Evolutionary conservation across 805 yeast species (phyloP), one percentile per base, ranked within the genome.

Genomic region (Gaillardinia entomophila): DNA sequence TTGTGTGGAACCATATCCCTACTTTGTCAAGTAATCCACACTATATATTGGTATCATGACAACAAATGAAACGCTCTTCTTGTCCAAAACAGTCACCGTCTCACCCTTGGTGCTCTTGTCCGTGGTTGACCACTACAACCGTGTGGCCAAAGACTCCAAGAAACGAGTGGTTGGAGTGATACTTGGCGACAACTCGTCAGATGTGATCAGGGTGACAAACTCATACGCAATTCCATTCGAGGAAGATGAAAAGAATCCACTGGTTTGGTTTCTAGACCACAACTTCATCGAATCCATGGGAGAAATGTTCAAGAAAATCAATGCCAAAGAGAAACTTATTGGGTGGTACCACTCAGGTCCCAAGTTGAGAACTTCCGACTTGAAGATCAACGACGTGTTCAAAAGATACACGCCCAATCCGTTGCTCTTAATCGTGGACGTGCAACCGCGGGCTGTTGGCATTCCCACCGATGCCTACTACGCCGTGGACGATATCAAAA

Each of bases 301-400:
- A 43, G 96, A 88, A 46, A 92, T 92, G 99, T 90, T 88, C 65
- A 87, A 85, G 56, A 92, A 94, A 59, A 89, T 92, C 57, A 94
- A 89, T 63, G 99, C 99, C 13, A 89, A 86, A 62, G 99, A 92
- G 59, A 85, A 79, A 55, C 71, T 92, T 30, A 79, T 92, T 54
- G 99, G 99, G n/a, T 92, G 99, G 99, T 92, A 92, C 57, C 99
- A 92, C 60, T 82, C 96, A 6, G 99, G 98, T 4, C 97, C 97
- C 13, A 88, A 88, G 57, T 73, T 94, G 43, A 79, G 77, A 48
- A 74, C 89, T 2, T 81, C 94, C 12, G 99, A 92, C 55, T 68
- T 92, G 42, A 85, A 83, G 54, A 92, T 92, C 51, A 90, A 90
- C 55, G 96, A 92, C 43, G 67, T 65, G 2, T 88, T 92, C 68